Evolutionary conservation across 129 eudicot genomes (phyloP), one percentile per base, ranked within the genome.

Genomic region (Tagetes patula): DNA sequence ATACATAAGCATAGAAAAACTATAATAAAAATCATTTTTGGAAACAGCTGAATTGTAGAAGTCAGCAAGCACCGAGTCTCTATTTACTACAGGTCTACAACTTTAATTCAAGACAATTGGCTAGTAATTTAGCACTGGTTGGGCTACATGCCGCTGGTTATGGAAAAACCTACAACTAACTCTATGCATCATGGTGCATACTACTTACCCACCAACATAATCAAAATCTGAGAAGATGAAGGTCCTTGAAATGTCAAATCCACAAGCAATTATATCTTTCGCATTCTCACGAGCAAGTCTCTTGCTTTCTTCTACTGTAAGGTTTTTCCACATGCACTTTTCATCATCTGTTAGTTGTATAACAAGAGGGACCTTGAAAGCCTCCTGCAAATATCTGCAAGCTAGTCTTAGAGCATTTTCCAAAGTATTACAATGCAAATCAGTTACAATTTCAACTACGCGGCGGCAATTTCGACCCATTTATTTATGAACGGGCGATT

Each of bases 261-360:
- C 98, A 73, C 98, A 93, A 68, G 98, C 98, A 74, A 93, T 93
- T 1, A 93, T 93, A 77, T 93, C 98, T 73, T 93, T 93, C 1
- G 98, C 98, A 85, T 93, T 93, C 72, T 93, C 98, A 32, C 96
- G 95, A 4, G 98, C 96, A 63, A 93, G 95, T 81, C 98, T 81
- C 76, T 87, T 83, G 80, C 96, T 87, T 56, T 93, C 98, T 79
- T 93, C 98, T 58, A 93, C 96, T 0, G 95, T 58, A 48, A 93
- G 84, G 67, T 85, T 89, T 82, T 89, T 93, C 96, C 96, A 93
- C 92, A 93, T 89, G 76, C 95, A 93, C 76, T 93, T 93, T 82
- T 93, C 98, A 67, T 93, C 98, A 80, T 92, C 96, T n/a, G 98
- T 92, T 68, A 92, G 67, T 43, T 92, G 98, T 70, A 92, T 89